Evolutionary conservation across 495 filamentous ascomycete species (phyloP), one percentile per base, ranked within the genome.

Genomic region (Bryoglossum gracile): DNA sequence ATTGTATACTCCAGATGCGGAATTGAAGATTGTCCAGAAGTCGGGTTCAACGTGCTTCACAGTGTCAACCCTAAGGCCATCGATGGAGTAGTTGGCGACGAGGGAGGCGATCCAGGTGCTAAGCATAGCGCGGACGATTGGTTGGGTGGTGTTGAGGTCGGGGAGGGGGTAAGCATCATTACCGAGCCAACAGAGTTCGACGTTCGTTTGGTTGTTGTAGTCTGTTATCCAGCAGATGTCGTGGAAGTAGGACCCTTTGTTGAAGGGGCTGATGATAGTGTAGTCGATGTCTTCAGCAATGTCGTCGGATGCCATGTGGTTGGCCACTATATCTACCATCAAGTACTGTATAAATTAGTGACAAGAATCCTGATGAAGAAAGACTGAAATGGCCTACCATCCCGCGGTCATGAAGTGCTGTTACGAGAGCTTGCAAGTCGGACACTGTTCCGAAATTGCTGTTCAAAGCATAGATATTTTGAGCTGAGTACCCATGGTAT

Each of bases 41-140:
- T 69, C 68, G 35, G 77, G 76, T 54, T 83, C 74, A 39, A 87
- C 80, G 50, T 92, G 76, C 53, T 78, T 81, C 16, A 76, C 82
- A 0, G 82, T 83, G 59, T 91, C 87, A 24, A 92, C 67, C 13
- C 87, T 81, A 19, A 92, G 73, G 8, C 83, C 86, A 54, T 92
- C 87, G 50, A 92, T 45, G n/a, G 32, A 43, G 28, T 51, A 43
- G 17, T 30, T 19, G 13, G 39, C 18, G n/a, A 51, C 35, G 9
- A 43, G 17, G 17, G 42, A 35, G 17, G 50, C 62, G 43, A 89
- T 72, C 87, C 87, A 92, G 18, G 69, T 62, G 37, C 82, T 58
- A 68, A 75, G 85, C 13, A 78, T 67, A n/a, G 57, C 63, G 19
- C 76, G 70, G 3, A 89, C 77, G 32, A 65, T 64, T 0, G 63